These are phyloP conservation scores for Wickerhamiella nectarea DNA, from an alignment of 805 yeast genomes.

Conservation along the genomic window DNA sequence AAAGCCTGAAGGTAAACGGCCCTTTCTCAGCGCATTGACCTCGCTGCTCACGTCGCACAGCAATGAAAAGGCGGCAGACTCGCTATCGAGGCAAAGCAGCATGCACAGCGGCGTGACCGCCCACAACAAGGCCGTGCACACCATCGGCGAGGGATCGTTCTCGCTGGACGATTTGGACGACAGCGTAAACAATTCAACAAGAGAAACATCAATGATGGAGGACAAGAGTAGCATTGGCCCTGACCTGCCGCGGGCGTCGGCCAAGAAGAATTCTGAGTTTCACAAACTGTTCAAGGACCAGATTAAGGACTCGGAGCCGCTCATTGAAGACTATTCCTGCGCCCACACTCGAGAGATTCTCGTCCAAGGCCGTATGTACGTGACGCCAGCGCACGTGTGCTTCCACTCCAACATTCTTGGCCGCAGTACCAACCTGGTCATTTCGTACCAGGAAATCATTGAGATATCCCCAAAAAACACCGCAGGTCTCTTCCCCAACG, in stretches of 20 bases:
- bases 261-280: slow-evolving; percentile 56
- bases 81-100: neutral
- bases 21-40: neutral
- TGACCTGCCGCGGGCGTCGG: slow-evolving; percentile 34
- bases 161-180: slow-evolving; percentile 7
- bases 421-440: slow-evolving; percentile 72
- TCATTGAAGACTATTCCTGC: slow-evolving; percentile 80
- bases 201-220: neutral
- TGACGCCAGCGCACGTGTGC: slow-evolving; percentile 65
- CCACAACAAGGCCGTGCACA: slow-evolving; percentile 1
- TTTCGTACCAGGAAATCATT: slow-evolving; percentile 57
- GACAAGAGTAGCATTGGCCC: slow-evolving; percentile 2
- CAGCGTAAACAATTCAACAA: neutral
- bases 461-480: slow-evolving; percentile 70
- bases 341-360: slow-evolving; percentile 78
- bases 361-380: slow-evolving; percentile 73
- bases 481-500: slow-evolving; percentile 85
- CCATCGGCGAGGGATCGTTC: slow-evolving; percentile 7
- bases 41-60: neutral
- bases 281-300: slow-evolving; percentile 55
- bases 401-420: slow-evolving; percentile 80
- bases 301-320: slow-evolving; percentile 52
- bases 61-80: neutral
- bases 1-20: neutral
- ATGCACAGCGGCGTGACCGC: neutral